Conservation (phyloP, 2,329 filamentous ascomycete species). For the Aspergillus carbonarius region DNA sequence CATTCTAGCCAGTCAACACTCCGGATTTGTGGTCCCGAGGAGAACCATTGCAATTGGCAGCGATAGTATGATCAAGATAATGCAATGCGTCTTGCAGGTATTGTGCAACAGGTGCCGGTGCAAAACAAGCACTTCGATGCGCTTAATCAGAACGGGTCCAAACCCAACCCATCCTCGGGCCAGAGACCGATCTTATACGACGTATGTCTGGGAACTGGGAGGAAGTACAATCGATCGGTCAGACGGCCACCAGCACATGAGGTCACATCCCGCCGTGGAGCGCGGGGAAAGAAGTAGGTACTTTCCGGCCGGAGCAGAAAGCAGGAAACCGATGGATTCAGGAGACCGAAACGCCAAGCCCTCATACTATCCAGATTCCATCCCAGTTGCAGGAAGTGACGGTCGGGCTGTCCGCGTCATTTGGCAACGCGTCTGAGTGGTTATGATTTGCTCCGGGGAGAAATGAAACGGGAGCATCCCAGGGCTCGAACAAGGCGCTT, state of each 20-base stretch:
- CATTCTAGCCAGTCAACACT: not conserved
- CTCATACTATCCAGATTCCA: not conserved
- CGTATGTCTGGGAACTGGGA: constrained; percentile 47
- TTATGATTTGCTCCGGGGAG: constrained; percentile 7
- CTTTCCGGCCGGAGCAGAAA: not conserved
- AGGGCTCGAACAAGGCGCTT: not conserved
- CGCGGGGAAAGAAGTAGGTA: constrained; percentile 10
- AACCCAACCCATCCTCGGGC: not conserved
- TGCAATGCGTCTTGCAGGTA: not conserved
- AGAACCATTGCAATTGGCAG: not conserved
- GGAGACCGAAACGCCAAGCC: not conserved
- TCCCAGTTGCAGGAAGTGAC: not conserved
- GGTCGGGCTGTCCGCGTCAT: not conserved
- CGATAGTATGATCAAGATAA: not conserved
- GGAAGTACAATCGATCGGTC: constrained; percentile 22
- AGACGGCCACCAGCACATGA: not conserved
- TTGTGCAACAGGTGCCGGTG: not conserved
- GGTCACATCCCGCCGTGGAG: constrained; percentile 30
- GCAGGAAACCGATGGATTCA: not conserved
- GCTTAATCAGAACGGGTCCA: not conserved
- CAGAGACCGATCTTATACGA: not conserved
- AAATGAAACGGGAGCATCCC: constrained; percentile 4
- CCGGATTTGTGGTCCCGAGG: not conserved
- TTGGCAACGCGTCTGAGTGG: constrained; percentile 4
- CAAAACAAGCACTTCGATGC: not conserved